Evolutionary conservation across 306 rosid genomes (phyloP), one percentile per base, ranked within the genome.

Genomic region (Fragaria nilgerrensis): DNA sequence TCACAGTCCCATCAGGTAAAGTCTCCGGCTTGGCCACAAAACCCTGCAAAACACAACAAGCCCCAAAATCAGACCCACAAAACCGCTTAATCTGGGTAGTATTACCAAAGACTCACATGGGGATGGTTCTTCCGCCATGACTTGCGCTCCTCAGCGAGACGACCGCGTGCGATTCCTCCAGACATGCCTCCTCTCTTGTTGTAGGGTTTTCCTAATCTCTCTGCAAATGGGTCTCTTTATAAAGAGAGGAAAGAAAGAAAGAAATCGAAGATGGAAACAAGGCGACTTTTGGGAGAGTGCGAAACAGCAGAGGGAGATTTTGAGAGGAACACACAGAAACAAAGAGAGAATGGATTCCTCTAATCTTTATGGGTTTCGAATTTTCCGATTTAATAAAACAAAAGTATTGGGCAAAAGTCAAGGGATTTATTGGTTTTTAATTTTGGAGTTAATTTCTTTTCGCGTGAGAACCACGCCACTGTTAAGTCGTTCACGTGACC

Each of bases 41-140:
- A 86, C 97, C 98, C 98, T 94, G 87, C 80, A 76, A 79, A 49
- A 47, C 49, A 77, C 20, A 61, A 65, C 19, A 36, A 7, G 52
- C 3, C 2, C 2, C 65, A 39, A 0, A 52, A 78, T 3, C 16
- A 22, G 12, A 56, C 1, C 9, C 45, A 20, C 13, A 72, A 70
- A 10, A 45, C 48, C 13, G 13, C 48, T 0, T 2, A 11, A 44
- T 44, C 48, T 44, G 48, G 48, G 13, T 41, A 41, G 36, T 32
- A 32, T 10, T 44, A 2, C 1, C 48, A 11, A 44, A 44, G 0
- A 44, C 66, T 59, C 75, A 94, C 98, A 89, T 94, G 98, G 2
- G 98, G 97, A 78, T 94, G 98, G 72, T 94, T 94, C 89, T 89
- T 90, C 68, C 96, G 91, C 98, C 98, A 94, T 1, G 98, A 83